Percentiles rank a stretch among this genome's conserved stretches.
Evolutionary conservation across 768 basidiomycete genomes (phyloP).

Genomic region (Hydnum rufescens): DNA sequence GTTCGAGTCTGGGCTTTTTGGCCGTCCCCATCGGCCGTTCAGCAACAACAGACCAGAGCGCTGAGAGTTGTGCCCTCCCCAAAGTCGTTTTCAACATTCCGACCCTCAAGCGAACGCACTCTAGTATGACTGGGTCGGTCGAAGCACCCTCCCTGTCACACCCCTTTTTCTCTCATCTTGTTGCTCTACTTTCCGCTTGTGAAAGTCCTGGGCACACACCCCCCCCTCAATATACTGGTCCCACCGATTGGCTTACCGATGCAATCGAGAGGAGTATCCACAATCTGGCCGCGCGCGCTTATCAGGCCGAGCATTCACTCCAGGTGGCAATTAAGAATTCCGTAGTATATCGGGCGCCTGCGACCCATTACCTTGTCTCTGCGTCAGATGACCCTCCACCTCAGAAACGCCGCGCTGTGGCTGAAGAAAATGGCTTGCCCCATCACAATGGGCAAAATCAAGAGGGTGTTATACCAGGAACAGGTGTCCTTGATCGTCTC

Average conservation of each 20-base stretch:
- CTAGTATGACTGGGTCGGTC: neutral
- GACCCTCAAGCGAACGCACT: neutral
- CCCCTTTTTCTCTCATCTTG: constrained; percentile 33
- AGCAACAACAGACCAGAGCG: too few relatives aligned
- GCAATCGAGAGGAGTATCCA: constrained; percentile 33
- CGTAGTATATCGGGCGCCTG: constrained; percentile 1
- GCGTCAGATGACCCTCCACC: neutral
- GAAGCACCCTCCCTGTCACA: constrained; percentile 7
- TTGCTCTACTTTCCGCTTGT: constrained; percentile 38
- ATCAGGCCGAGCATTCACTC: constrained; percentile 26
- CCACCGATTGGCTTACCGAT: constrained; percentile 37
- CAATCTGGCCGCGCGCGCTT: constrained; percentile 33
- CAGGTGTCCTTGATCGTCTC: neutral
- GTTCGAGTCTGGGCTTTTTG: too few relatives aligned
- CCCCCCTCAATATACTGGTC: constrained; percentile 20
- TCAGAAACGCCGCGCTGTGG: neutral
- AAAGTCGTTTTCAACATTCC: neutral
- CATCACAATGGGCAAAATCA: constrained; percentile 3
- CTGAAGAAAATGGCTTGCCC: neutral
- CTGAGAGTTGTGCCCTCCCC: neutral
- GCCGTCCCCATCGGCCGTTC: too few relatives aligned
- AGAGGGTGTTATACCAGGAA: neutral
- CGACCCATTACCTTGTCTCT: neutral
- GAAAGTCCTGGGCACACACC: constrained; percentile 25
- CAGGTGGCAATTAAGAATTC: neutral